Evolutionary conservation across 2,329 filamentous ascomycete genomes (phyloP), one percentile per base, ranked within the genome.

Genomic region (Neoscytalidium dimidiatum): DNA sequence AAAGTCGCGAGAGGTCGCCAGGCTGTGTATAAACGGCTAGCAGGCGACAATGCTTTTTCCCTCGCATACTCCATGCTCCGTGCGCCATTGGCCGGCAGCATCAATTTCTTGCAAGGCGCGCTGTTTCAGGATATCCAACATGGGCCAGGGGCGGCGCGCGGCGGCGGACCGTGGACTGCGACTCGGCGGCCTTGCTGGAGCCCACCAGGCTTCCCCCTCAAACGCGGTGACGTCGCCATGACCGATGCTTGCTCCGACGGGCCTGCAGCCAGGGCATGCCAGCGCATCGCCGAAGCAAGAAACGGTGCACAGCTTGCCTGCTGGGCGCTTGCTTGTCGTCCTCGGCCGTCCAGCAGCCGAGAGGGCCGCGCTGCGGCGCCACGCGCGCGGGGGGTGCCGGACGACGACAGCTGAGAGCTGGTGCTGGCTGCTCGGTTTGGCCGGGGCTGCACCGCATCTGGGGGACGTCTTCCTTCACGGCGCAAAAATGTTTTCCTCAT

Each of bases 81-180:
- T 57, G 52, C 52, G 19, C 31, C 31, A 19, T 31, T 8, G 13
- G 33, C n/a, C 46, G n/a, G 28, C 14, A 41, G 23, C 52, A 17
- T 57, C 35, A 56, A 56, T 56, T 38, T 56, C 52, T 52, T 52
- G 53, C 53, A 26, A 57, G 53, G 53, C 53, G 51, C 31, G 17
- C 53, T 23, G 53, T 57, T 57, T 57, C 53, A 57, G 53, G 23
- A 41, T 19, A n/a, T n/a, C 52, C 29, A 31, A 31, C 19, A 56
- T n/a, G 49, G 29, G 48, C 48, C 23, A 49, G 3, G 46, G 46
- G 46, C 46, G 14, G 49, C n/a, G 29, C 21, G 49, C 33, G 28
- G 26, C 44, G n/a, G n/a, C n/a, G 33, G 33, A 14, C 33, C 33
- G 14, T 14, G 33, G 33, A 35, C 43, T 46, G 38, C 23, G 46